phyloP scores from a whole-genome alignment of 306 rosid genomes.

The Cyclanthera cordifolia region DNA sequence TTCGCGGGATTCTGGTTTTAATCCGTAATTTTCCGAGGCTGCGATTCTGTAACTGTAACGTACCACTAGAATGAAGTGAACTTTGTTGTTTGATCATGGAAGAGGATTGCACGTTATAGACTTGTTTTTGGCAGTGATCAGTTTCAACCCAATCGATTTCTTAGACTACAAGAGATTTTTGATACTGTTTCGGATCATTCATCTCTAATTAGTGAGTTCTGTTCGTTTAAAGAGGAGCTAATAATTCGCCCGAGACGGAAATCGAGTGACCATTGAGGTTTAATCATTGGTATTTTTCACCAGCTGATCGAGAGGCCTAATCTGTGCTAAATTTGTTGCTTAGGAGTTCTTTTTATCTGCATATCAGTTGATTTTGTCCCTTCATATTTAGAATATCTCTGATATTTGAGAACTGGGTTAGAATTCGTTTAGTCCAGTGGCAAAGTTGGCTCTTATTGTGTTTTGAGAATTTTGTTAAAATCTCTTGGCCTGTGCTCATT shows the following conservation, averaged over 20 bases:
- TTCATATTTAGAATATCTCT: background rate
- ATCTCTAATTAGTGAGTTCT: background rate
- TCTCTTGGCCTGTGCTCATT: slow-evolving; percentile 10
- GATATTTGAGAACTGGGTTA: background rate
- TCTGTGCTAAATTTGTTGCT: slow-evolving; percentile 21
- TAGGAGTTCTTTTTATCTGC: background rate
- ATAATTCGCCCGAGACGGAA: slow-evolving; percentile 24
- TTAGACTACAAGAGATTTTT: slow-evolving; percentile 17
- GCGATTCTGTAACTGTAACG: slow-evolving; percentile 36
- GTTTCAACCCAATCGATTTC: slow-evolving; percentile 18
- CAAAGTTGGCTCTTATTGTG: slow-evolving; percentile 3
- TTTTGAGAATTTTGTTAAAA: background rate
- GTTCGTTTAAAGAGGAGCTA: slow-evolving; percentile 25
- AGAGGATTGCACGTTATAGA: slow-evolving; percentile 46
- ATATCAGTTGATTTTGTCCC: background rate
- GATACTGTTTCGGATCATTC: slow-evolving; percentile 4
- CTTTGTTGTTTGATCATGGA: slow-evolving; percentile 46
- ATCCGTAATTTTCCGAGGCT: slow-evolving; percentile 23
- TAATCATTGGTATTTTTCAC: slow-evolving; percentile 33
- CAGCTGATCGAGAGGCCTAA: slow-evolving; percentile 31
- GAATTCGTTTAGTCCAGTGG: slow-evolving; percentile 7
- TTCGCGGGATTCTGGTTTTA: slow-evolving; percentile 18
- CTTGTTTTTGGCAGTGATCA: slow-evolving; percentile 33
- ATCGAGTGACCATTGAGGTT: slow-evolving; percentile 27
- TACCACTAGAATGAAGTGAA: slow-evolving; percentile 34